These are phyloP conservation scores for Danielia oregonensis DNA, from an alignment of 805 yeast genomes.

Conservation along the genomic window DNA sequence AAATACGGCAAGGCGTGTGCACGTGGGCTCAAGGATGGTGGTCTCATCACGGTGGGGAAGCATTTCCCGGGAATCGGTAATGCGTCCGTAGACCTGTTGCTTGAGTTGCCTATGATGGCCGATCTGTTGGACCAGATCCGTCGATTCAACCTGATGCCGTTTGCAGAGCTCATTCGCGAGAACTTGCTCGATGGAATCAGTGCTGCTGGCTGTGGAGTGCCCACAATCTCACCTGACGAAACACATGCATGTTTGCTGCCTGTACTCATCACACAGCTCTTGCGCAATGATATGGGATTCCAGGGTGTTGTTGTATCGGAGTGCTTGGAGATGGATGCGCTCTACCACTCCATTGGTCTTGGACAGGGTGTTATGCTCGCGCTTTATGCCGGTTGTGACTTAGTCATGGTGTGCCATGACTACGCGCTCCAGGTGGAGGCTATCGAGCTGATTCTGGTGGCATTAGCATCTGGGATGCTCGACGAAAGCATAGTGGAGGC, in stretches of 20 bases:
- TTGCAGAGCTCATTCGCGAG: conserved; percentile 42
- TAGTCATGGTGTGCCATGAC: conserved; percentile 60
- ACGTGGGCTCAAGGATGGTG: conserved; percentile 51
- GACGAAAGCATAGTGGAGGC: conserved; percentile 41
- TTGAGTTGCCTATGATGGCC: conserved; percentile 57
- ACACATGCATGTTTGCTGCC: conserved; percentile 62
- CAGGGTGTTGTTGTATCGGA: conserved; percentile 58
- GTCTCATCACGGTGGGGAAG: conserved; percentile 53
- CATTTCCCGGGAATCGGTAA: conserved; percentile 68
- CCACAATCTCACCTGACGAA: conserved; percentile 56
- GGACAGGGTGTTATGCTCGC: conserved; percentile 66
- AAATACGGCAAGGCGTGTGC: conserved; percentile 51
- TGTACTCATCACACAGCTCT: conserved; percentile 44
- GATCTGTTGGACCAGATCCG: conserved; percentile 53
- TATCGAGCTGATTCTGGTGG: conserved; percentile 38
- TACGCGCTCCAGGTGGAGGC: conserved; percentile 54
- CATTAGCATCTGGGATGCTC: conserved; percentile 36
- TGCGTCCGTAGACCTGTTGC: conserved; percentile 53
- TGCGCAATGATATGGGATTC: conserved; percentile 49
- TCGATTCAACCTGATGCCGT: conserved; percentile 49
- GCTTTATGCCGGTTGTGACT: conserved; percentile 61
- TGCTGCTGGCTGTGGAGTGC: conserved; percentile 65
- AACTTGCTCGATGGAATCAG: conserved; percentile 49
- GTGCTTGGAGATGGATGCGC: conserved; percentile 60
- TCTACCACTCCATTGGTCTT: conserved; percentile 59